Evolutionary conservation across 768 basidiomycete genomes (phyloP), one percentile per base, ranked within the genome.

Genomic region (Mycena polygramma): DNA sequence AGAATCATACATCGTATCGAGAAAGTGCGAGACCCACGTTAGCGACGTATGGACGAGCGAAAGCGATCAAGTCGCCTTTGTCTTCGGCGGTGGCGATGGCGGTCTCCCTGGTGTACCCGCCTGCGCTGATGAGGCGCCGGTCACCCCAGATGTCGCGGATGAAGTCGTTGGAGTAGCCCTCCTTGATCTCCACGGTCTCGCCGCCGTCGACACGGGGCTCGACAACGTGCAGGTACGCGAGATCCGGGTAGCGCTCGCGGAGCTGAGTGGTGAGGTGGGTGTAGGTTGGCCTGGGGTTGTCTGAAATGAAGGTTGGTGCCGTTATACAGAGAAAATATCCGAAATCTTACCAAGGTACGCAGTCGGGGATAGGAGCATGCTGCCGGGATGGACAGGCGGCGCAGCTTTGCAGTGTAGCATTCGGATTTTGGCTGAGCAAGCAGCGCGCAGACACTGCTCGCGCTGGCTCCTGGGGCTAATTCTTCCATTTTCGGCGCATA

Each of bases 181-280:
- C 74, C 3, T 61, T 60, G 45, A 39, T 20, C 13, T 36, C 49
- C 30, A 58, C 37, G 45, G 51, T 63, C 17, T 57, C 53, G 48
- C 46, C n/a, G 60, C 75, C 76, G 55, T 73, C 68, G 7, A 66
- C 65, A 10, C 75, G 78, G 1, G 84, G 78, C 71, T 87, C 84
- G 39, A 81, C 74, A 46, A 84, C 74, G 68, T 87, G 86, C 7
- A 88, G 69, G 77, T 87, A 89, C 7, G 86, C 84, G 24, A 88
- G 74, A 14, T 79, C 73, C 10, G 83, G 83, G 62, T 79, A 77
- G 22, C 79, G 79, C 30, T 71, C 63, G 14, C 76, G 74, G 43
- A 89, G 69, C 59, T 83, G 62, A 17, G 74, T 63, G 7, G 84
- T 80, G 20, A 89, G 72, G 77, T 87, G 82, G 0, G 77, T 61